phyloP scores from a whole-genome alignment of 2,329 filamentous ascomycete species.

The Cytospora piceicola region DNA sequence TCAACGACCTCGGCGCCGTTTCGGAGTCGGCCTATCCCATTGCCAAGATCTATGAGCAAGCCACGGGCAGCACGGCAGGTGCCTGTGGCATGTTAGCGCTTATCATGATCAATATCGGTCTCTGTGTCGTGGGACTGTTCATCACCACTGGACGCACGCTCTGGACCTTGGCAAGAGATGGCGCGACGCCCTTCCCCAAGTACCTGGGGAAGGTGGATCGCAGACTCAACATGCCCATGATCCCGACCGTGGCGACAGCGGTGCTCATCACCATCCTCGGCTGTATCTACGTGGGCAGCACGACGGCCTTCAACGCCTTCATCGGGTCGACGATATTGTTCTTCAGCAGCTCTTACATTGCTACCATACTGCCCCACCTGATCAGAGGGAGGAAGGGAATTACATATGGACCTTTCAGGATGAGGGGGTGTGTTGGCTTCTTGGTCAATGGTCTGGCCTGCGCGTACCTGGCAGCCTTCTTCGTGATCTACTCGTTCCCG shows the following conservation, averaged over 20 bases:
- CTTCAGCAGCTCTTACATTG: constrained; percentile 59
- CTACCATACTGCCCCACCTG: constrained; percentile 64
- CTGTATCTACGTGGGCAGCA: constrained; percentile 67
- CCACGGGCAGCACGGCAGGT: constrained; percentile 54
- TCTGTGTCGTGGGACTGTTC: constrained; percentile 43
- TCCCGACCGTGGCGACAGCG: constrained; percentile 54
- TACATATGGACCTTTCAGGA: constrained; percentile 58
- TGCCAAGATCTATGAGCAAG: constrained; percentile 67
- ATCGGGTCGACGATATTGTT: constrained; percentile 54
- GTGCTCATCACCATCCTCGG: constrained; percentile 57
- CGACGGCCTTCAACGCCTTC: constrained; percentile 69
- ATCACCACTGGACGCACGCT: constrained; percentile 46
- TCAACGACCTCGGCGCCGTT: constrained; percentile 57
- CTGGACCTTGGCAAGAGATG: constrained; percentile 47
- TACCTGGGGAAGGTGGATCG: constrained; percentile 39
- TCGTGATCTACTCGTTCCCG: constrained; percentile 65
- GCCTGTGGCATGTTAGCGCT: constrained; percentile 54
- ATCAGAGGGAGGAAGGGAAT: constrained; percentile 50
- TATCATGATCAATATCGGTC: constrained; percentile 43
- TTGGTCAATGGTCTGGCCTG: constrained; percentile 52
- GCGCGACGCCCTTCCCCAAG: constrained; percentile 41
- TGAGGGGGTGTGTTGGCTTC: constrained; percentile 50
- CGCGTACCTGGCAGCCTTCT: constrained; percentile 59
- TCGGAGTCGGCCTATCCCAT: constrained; percentile 62
- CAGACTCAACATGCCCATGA: constrained; percentile 42